Base-by-base conservation (phyloP, 2,329 filamentous ascomycete genomes). In the Mycocentrospora acerina region DNA sequence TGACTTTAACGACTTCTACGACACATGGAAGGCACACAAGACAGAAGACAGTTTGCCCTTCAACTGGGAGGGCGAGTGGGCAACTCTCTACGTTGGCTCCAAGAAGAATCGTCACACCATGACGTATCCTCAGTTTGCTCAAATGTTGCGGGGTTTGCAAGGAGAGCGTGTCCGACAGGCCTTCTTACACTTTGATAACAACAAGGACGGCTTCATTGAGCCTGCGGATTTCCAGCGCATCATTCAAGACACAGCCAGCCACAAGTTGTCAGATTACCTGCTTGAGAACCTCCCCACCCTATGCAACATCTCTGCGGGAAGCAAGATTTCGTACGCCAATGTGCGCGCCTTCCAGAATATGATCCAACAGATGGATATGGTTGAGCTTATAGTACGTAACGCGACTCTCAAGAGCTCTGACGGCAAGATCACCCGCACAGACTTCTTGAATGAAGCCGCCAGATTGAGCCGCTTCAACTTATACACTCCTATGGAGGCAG, bases 291-390 rank as follows among this genome's bases (percentile, higher is more conserved):
- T 98, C 31, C 83, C 87, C 48, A 93, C 90, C 1, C 80, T 98
- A 27, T 97, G 91, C 80, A 96, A 96, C 72, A 95, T 97, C 67
- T 89, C 88, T 7, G 77, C 84, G 24, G 85, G 89, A 47, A 93
- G 83, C 75, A 95, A 94, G 73, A 93, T 98, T 56, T 96, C 90
- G 6, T 98, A 98, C 65, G 90, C 93, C 66, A 96, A 95, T 64
- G 93, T 98, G 22, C 83, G 93, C 53, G 93, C 93, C 25, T 98
- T 98, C 75, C 90, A 95, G 74, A 98, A 98, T 67, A 85, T 98
- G 70, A 91, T 98, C 57, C 85, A 87, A 60, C 90, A 97, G 71
- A 96, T 98, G 88, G 93, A 98, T 61, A 79, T 97, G 59, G 88
- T 97, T 33, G 93, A 98, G 74, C 75, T 95, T 53, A 90, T 98